Base-by-base conservation (phyloP, 257 asterid genomes). In the Galeopsis tetrahit region DNA sequence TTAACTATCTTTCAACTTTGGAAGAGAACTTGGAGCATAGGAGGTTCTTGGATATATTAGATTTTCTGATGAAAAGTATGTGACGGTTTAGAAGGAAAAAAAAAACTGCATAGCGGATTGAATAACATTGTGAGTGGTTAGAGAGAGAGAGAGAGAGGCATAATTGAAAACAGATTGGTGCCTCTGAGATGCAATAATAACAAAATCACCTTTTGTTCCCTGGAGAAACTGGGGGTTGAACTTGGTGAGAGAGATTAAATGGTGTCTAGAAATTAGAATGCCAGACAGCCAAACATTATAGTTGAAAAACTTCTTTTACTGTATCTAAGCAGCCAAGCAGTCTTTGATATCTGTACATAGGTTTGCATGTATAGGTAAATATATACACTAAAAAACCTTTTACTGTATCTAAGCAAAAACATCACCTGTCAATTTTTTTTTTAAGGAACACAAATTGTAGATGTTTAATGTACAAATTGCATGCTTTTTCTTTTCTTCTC, bases 391-490 rank as follows among this genome's bases (percentile, higher is more conserved):
- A 10, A 46, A 46, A 2, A 3, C 13, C 15, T 13, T 11, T 46
- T 11, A 42, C 52, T 11, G 6, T n/a, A 49, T 48, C 56, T 14
- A 49, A n/a, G 56, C 21, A n/a, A n/a, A 49, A 49, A 49, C 56
- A n/a, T 49, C 8, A 10, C 2, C 13, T 48, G 14, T 49, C 2
- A n/a, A n/a, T n/a, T 49, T 21, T 21, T 39, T 39, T 39, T 39
- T 1, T 39, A 15, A 35, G 33, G 58, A 2, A 52, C 34, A 57
- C 7, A 49, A 65, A 14, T n/a, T 56, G 34, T 14, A 66, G 33
- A 56, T 66, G 13, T 66, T 32, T 61, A 13, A 31, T 56, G 48
- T 14, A 13, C n/a, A 75, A 48, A 28, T 36, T 5, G 70, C 10
- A 7, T 58, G 63, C 32, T 21, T 40, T 53, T 44, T 15, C 3